Percentiles rank a stretch among this genome's conserved stretches.
These are phyloP conservation scores for Rhizophora mangle DNA, from an alignment of 345 rosid species.

Conservation along the genomic window DNA sequence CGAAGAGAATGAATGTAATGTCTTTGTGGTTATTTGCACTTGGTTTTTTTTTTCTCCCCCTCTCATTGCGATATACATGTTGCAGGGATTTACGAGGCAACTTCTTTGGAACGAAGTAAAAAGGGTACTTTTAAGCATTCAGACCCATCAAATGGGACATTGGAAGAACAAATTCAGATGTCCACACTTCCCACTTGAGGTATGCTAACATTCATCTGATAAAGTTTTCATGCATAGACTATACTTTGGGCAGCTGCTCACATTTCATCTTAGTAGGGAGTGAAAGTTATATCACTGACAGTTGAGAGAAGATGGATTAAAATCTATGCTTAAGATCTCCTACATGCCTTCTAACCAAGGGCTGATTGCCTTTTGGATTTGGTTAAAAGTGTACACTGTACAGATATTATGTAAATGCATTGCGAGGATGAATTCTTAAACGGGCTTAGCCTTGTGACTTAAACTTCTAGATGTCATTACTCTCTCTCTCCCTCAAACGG, in stretches of 20 bases:
- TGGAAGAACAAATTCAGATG: conserved; percentile 53
- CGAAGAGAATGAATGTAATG: no score
- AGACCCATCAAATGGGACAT: conserved; percentile 45
- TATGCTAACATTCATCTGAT: not conserved
- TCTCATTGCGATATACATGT: not conserved
- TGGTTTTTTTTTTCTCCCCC: not conserved
- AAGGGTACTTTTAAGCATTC: conserved; percentile 51
- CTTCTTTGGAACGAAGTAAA: conserved; percentile 63
- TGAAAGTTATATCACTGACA: not conserved
- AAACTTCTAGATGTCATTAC: not conserved
- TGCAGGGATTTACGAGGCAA: conserved; percentile 75
- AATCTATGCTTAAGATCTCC: not conserved
- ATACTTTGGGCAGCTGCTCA: not conserved
- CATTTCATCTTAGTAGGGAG: not conserved
- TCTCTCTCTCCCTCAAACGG: no score
- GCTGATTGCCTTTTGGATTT: not conserved
- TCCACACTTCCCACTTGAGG: conserved; percentile 56
- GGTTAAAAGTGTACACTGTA: not conserved
- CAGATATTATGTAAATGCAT: conserved; percentile 16
- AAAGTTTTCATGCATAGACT: not conserved
- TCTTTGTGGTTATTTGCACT: not conserved
- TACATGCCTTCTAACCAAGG: not conserved
- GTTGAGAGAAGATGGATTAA: not conserved
- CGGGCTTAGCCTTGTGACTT: not conserved
- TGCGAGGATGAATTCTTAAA: not conserved